Evolutionary conservation across 148 eudicot genomes (phyloP), one percentile per base, ranked within the genome.

Genomic region (Diospyros lotus): DNA sequence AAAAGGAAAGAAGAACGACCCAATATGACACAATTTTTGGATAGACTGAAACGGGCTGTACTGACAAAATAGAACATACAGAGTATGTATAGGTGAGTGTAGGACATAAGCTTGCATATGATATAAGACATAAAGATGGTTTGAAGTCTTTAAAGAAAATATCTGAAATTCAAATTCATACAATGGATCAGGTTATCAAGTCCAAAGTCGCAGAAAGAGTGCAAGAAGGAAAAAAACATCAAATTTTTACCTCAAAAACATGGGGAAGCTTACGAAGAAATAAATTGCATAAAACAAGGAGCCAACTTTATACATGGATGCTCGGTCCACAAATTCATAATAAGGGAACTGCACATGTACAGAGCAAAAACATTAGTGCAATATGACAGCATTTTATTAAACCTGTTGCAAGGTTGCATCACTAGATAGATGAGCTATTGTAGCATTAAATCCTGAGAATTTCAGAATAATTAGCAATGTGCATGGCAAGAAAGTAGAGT

Each of bases 261-360:
- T 95, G 1, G 98, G 98, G 88, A 92, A 95, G 94, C 98, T 95
- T 58, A 95, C 96, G 44, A 92, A 13, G 83, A 95, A 95, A 86
- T 90, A 92, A 56, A 95, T 92, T 51, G 98, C 98, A 78, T 95
- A 95, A 82, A 95, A 95, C 82, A 95, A 77, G 82, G 86, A 95
- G 60, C 98, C 98, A 75, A 95, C 96, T 92, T 87, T 95, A 79
- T 95, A 95, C 98, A 95, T 95, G 67, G 93, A 89, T 63, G 89
- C 82, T 75, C 98, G 86, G 75, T 95, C 98, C 78, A 90, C 96
- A 79, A 95, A 95, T 17, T 87, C 89, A 45, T 95, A 95, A 79
- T 95, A 95, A 5, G 97, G 98, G 68, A 95, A 95, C 98, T 95
- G 97, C 92, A 89, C 74, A 78, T 42, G 63, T 76, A 68, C n/a